Evolutionary conservation across 306 rosid genomes (phyloP), one percentile per base, ranked within the genome.

Genomic region (Glycine latifolia): DNA sequence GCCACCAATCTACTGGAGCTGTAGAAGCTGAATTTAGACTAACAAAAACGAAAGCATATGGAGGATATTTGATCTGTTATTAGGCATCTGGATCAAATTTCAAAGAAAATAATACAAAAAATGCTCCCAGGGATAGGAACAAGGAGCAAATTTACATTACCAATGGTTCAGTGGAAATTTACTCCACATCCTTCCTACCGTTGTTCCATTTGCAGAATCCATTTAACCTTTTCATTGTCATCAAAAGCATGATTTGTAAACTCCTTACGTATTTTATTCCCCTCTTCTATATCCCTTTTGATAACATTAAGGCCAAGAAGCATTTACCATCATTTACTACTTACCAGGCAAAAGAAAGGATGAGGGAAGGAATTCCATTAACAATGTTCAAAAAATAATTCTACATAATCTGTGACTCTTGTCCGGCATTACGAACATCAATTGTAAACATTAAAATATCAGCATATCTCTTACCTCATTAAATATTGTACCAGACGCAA

Each of bases 401-500:
- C 31, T 26, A 1, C 31, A 1, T 26, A 26, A 26, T 20, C 20
- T 20, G 20, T 20, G 20, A 20, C 2, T 26, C 31, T 26, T 26
- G 56, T 35, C 31, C 4, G 2, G 14, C 47, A 73, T 53, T 54
- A 62, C 9, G 63, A 48, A 74, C 17, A 39, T 12, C 65, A 53
- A 52, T 16, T 20, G 37, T 10, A 11, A 80, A 80, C 26, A 70
- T 62, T 26, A 26, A 52, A 71, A 52, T 26, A 53, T 37, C 69
- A 69, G 10, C n/a, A 79, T 14, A 75, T 52, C 47, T 48, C 81
- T 76, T 82, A 95, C 98, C 98, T 93, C 96, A 11, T 95, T 93
- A 85, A 76, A 93, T 79, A 95, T 93, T 52, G 99, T 90, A 83
- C 99, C 98, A 48, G 96, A 95, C 66, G 98, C 99, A 81, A 95